Percentiles rank a stretch among this genome's conserved stretches.
Evolutionary conservation across 2,329 filamentous ascomycete species (phyloP).

Genomic region (Aspergillus spinulosporus): DNA sequence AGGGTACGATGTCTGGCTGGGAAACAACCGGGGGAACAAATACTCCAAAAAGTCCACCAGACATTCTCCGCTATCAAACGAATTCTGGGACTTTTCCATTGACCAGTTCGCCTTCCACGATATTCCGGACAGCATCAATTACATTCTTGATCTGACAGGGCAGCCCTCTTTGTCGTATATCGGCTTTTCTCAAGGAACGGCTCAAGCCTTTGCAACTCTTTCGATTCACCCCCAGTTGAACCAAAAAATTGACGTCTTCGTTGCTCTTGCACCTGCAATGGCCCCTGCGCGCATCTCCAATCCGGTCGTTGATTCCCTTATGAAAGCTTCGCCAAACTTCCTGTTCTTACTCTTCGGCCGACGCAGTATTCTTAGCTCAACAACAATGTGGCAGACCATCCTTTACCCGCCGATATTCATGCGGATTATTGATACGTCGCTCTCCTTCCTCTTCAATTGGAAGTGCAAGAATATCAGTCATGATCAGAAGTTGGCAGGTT

Average conservation of each 20-base stretch:
- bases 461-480: slow-evolving; percentile 76
- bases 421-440: slow-evolving; percentile 76
- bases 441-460: slow-evolving; percentile 89
- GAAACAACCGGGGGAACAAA: slow-evolving; percentile 98
- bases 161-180: slow-evolving; percentile 90
- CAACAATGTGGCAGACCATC: slow-evolving; percentile 96
- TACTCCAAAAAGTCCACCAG: slow-evolving; percentile 94
- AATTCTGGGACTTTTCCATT: slow-evolving; percentile 98
- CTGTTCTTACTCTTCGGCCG: slow-evolving; percentile 91
- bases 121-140: slow-evolving; percentile 90
- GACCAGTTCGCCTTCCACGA: slow-evolving; percentile 98
- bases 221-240: slow-evolving; percentile 92
- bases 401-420: slow-evolving; percentile 94
- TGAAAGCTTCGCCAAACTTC: slow-evolving; percentile 90
- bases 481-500: slow-evolving; percentile 90
- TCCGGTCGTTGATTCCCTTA: slow-evolving; percentile 84
- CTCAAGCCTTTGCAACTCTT: slow-evolving; percentile 90
- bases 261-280: slow-evolving; percentile 95
- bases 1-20: slow-evolving; percentile 96
- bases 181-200: slow-evolving; percentile 95
- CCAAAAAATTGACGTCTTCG: slow-evolving; percentile 90
- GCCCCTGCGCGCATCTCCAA: slow-evolving; percentile 87
- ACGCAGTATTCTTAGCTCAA: slow-evolving; percentile 84
- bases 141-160: slow-evolving; percentile 80
- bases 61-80: slow-evolving; percentile 68